Conservation (phyloP, 2,329 filamentous ascomycete genomes). For the Helotiales sp. region DNA sequence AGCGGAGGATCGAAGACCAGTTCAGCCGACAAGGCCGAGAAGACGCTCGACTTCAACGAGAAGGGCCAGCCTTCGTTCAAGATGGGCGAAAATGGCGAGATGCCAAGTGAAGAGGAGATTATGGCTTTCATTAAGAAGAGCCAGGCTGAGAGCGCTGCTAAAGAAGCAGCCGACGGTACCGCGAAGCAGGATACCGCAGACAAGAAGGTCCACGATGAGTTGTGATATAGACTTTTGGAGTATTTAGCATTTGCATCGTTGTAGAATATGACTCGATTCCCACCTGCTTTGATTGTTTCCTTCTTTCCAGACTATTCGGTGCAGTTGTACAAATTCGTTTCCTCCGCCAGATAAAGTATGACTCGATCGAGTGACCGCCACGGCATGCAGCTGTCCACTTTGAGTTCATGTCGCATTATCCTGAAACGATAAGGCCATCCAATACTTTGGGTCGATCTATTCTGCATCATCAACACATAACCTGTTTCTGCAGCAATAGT, state of each 20-base stretch:
- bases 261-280: slow-evolving; percentile 5
- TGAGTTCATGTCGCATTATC: neutral
- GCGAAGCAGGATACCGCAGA: slow-evolving; percentile 2
- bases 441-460: neutral
- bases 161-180: slow-evolving; percentile 18
- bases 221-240: slow-evolving; percentile 29
- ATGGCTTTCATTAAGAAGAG: slow-evolving; percentile 59
- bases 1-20: slow-evolving; percentile 36
- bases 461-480: neutral
- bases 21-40: slow-evolving; percentile 41
- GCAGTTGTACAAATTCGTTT: neutral
- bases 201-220: slow-evolving; percentile 31
- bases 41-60: slow-evolving; percentile 50
- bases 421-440: neutral
- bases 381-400: neutral
- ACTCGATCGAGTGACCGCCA: slow-evolving; percentile 2
- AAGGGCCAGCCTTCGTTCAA: slow-evolving; percentile 45
- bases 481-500: neutral
- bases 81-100: slow-evolving; percentile 49
- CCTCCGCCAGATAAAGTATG: neutral
- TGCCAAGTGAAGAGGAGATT: slow-evolving; percentile 54
- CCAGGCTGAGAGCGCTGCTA: slow-evolving; percentile 25
- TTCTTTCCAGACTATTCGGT: no score
- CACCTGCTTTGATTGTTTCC: neutral
- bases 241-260: slow-evolving; percentile 18